Evolutionary conservation across 1,284 basidiomycete species (phyloP).

Genomic region (Pascua sp.): DNA sequence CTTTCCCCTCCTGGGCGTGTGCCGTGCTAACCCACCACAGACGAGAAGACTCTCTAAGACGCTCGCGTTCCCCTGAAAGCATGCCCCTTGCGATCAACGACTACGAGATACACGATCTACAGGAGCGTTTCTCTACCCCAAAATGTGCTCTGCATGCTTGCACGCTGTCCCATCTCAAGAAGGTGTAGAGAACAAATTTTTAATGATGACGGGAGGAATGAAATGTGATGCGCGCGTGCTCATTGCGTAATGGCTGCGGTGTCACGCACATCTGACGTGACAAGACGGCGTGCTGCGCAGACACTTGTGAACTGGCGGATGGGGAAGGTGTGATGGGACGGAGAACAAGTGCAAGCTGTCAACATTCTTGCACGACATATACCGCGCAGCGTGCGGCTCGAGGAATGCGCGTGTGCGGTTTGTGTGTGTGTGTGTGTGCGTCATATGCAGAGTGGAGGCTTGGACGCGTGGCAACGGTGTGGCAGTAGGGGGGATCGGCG

Average conservation of each 20-base stretch:
- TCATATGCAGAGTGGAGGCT: too few species aligned
- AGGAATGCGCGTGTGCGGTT: too few species aligned
- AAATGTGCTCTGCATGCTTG: constrained; percentile 4
- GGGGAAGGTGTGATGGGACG: background rate
- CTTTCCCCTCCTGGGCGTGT: background rate
- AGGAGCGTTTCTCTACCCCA: constrained; percentile 1
- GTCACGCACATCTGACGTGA: background rate
- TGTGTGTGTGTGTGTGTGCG: too few species aligned
- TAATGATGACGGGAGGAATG: constrained; percentile 6
- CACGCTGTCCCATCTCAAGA: background rate
- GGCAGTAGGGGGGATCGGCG: too few species aligned
- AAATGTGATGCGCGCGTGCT: background rate
- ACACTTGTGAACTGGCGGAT: background rate
- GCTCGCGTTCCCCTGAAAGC: background rate
- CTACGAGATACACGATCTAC: constrained; percentile 11
- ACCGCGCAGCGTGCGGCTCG: too few species aligned
- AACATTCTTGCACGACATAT: too few species aligned
- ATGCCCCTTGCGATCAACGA: constrained; percentile 5
- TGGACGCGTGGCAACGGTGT: too few species aligned
- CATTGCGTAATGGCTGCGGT: background rate
- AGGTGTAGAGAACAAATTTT: background rate
- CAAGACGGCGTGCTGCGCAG: background rate
- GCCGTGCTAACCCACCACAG: constrained; percentile 8
- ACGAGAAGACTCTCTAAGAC: constrained; percentile 40
- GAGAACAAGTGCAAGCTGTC: background rate